phyloP scores from a whole-genome alignment of 2,329 filamentous ascomycete genomes.

The Cordyceps cateniannulata region DNA sequence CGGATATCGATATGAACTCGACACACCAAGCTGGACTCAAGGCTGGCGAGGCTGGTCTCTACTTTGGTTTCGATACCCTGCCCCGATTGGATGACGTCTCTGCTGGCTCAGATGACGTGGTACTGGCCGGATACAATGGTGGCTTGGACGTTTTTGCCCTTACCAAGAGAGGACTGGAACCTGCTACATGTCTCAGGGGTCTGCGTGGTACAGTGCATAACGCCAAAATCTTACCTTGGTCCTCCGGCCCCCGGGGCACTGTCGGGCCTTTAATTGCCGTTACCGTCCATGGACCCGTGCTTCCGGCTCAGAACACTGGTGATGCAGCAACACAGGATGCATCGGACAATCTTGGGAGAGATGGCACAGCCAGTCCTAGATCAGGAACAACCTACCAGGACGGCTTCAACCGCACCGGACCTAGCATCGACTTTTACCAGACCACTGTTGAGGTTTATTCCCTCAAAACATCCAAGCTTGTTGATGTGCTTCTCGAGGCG shows the following conservation, averaged over 20 bases:
- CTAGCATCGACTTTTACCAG: slow-evolving; percentile 60
- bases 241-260: slow-evolving; percentile 44
- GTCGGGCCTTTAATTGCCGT: slow-evolving; percentile 71
- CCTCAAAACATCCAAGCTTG: slow-evolving; percentile 62
- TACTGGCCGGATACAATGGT: slow-evolving; percentile 74
- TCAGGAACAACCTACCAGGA: slow-evolving; percentile 33
- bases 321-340: slow-evolving; percentile 26
- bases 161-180: slow-evolving; percentile 63
- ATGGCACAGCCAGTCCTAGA: slow-evolving; percentile 36
- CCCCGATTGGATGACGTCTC: slow-evolving; percentile 34
- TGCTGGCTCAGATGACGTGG: slow-evolving; percentile 52
- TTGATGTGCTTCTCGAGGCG: slow-evolving; percentile 69
- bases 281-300: slow-evolving; percentile 69
- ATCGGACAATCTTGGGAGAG: slow-evolving; percentile 33
- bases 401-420: slow-evolving; percentile 25
- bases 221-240: slow-evolving; percentile 77
- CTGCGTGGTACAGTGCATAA: slow-evolving; percentile 72
- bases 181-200: slow-evolving; percentile 65
- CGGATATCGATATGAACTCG: slow-evolving; percentile 67
- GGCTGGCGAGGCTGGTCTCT: slow-evolving; percentile 64
- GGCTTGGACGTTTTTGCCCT: slow-evolving; percentile 70
- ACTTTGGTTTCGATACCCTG: slow-evolving; percentile 74
- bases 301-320: slow-evolving; percentile 30
- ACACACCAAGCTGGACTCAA: slow-evolving; percentile 47
- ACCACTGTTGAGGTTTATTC: slow-evolving; percentile 89